Percentiles rank a stretch among this genome's conserved stretches.
Conservation (phyloP, 768 basidiomycete species). For the Tulasnella sp. region DNA sequence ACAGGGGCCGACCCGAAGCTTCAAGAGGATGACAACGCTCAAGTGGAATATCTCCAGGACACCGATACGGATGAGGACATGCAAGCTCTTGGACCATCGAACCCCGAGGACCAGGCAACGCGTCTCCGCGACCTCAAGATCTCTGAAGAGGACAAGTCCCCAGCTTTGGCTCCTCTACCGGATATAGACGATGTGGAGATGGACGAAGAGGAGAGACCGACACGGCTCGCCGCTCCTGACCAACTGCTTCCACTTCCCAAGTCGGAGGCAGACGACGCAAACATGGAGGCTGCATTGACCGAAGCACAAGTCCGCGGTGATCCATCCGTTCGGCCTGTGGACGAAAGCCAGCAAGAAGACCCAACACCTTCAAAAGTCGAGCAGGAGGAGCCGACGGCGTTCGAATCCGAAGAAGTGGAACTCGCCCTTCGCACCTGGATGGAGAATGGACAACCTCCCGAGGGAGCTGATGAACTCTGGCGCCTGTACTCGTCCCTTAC, state of each 20-base stretch:
- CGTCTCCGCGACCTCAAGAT: conserved; percentile 78
- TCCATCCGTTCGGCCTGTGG: background rate
- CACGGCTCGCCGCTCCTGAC: background rate
- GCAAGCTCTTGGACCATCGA: conserved; percentile 87
- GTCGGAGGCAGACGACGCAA: conserved; percentile 21
- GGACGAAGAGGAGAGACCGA: background rate
- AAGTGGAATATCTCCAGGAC: conserved; percentile 71
- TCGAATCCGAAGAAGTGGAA: conserved; percentile 40
- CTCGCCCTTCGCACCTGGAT: conserved; percentile 59
- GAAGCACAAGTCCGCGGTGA: conserved; percentile 34
- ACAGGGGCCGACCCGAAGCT: conserved; percentile 37
- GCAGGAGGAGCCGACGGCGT: background rate
- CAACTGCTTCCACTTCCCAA: background rate
- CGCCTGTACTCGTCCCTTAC: conserved; percentile 86
- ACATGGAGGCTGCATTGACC: conserved; percentile 40
- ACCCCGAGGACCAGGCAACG: conserved; percentile 63
- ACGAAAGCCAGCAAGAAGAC: background rate
- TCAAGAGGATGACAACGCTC: conserved; percentile 41
- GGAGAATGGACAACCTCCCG: conserved; percentile 47
- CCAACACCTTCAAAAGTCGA: background rate
- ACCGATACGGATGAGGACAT: conserved; percentile 66
- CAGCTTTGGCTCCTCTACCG: conserved; percentile 4
- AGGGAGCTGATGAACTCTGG: conserved; percentile 76
- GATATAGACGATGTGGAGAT: conserved; percentile 28
- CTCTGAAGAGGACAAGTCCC: conserved; percentile 51